Percentiles rank a stretch among this genome's conserved stretches.
Conservation (phyloP, 2,329 filamentous ascomycete species). For the Penicillium sp. region DNA sequence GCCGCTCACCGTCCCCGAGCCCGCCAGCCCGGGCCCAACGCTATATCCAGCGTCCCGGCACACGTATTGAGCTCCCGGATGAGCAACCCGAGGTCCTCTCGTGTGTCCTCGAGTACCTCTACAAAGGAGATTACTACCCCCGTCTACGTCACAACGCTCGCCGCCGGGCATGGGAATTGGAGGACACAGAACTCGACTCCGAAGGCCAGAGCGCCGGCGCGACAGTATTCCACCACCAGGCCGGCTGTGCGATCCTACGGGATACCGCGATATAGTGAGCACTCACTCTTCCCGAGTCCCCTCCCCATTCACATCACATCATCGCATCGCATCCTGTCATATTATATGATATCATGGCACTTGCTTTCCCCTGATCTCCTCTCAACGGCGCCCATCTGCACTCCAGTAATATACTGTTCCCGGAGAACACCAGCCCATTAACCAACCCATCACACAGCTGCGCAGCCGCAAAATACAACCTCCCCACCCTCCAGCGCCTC, state of each 20-base stretch:
- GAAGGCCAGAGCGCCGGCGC: constrained; percentile 54
- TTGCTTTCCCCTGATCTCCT: no score
- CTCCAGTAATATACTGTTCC: no score
- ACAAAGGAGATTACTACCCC: constrained; percentile 91
- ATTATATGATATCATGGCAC: no score
- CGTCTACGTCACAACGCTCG: constrained; percentile 78
- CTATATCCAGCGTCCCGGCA: constrained; percentile 43
- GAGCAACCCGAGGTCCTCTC: constrained; percentile 91
- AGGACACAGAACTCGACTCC: constrained; percentile 51
- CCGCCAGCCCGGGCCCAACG: constrained; percentile 9
- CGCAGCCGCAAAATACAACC: constrained; percentile 76
- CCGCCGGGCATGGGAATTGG: constrained; percentile 76
- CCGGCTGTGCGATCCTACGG: constrained; percentile 70
- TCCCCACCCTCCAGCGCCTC: constrained; percentile 80
- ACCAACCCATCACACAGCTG: no score
- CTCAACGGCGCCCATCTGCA: no score
- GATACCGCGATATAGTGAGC: constrained; percentile 80
- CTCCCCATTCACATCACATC: no score
- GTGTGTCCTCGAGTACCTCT: constrained; percentile 83
- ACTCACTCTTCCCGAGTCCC: neutral
- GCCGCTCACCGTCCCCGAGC: constrained; percentile 52
- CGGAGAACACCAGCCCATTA: no score
- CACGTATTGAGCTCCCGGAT: constrained; percentile 74
- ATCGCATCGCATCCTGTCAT: no score
- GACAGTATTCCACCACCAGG: constrained; percentile 65